Evolutionary conservation across 495 filamentous ascomycete genomes (phyloP).

Genomic region (Umbilicaria muhlenbergii): DNA sequence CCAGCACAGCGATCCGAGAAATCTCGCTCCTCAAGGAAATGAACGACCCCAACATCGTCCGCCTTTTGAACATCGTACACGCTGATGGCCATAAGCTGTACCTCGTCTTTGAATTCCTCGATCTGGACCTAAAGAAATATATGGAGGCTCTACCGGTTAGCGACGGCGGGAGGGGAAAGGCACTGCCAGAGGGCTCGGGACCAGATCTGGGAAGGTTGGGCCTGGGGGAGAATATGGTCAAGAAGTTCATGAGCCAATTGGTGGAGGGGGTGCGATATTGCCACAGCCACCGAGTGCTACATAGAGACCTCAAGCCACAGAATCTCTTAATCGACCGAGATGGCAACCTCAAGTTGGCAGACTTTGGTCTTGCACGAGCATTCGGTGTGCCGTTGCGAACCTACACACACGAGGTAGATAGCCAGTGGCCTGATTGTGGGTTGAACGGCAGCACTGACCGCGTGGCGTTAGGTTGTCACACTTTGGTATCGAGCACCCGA

Average conservation of each 20-base stretch:
- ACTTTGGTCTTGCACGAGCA: constrained; percentile 91
- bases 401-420: constrained; percentile 82
- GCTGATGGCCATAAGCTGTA: constrained; percentile 95
- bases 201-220: constrained; percentile 54
- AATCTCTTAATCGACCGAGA: constrained; percentile 91
- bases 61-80: constrained; percentile 86
- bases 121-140: constrained; percentile 92
- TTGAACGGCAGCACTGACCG: background rate
- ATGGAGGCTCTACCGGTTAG: constrained; percentile 92
- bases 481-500: constrained; percentile 98
- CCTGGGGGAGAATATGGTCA: constrained; percentile 79
- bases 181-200: constrained; percentile 64
- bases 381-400: constrained; percentile 94
- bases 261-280: constrained; percentile 87
- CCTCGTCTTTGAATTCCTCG: constrained; percentile 87
- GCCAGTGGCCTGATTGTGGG: background rate
- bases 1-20: constrained; percentile 90
- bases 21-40: constrained; percentile 95
- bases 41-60: constrained; percentile 89
- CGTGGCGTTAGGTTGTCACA: constrained; percentile 60
- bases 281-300: constrained; percentile 85
- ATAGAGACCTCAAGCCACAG: constrained; percentile 95
- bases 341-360: constrained; percentile 90
- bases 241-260: constrained; percentile 94
- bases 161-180: constrained; percentile 79